Evolutionary conservation across 768 basidiomycete genomes (phyloP), one percentile per base, ranked within the genome.

Genomic region (Podaxis sp.): DNA sequence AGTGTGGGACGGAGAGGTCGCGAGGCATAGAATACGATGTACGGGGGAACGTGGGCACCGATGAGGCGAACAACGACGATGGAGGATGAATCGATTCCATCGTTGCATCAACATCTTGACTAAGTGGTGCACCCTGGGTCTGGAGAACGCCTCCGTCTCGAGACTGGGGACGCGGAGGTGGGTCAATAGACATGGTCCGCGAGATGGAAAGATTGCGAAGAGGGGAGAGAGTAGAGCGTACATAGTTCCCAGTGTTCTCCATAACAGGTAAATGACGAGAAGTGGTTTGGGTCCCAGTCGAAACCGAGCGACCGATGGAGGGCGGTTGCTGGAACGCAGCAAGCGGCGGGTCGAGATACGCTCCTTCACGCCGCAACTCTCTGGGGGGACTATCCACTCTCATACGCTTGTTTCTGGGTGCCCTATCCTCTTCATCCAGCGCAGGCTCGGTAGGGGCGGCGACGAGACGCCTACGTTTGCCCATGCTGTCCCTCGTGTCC

Each of bases 131-230:
- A 44, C 44, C 53, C 46, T 62, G 61, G 44, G 44, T 56, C n/a
- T 56, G 52, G 33, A 49, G 38, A 8, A 15, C 53, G 8, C 53
- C 53, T 38, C 19, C 42, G 19, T 55, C 61, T 46, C 24, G 52
- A 24, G 52, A 19, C 46, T 62, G 59, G n/a, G 59, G 52, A 8
- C 52, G 72, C 48, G 71, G 66, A 5, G 85, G 83, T 4, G 88
- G 89, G 73, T 92, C 90, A 71, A 89, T 84, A 51, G 89, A 89
- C 85, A 89, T 88, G 30, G 88, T 90, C 55, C 89, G 86, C 52
- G 77, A 73, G 48, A 77, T 68, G 19, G 73, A 66, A 38, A 74
- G 73, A 36, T 73, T 73, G 48, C 77, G 79, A 64, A 77, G 71
- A 24, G 84, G 83, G 51, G 83, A 83, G 17, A 75, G 64, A 5